Base-by-base conservation (phyloP, 176 grass and related monocot species). In the Musa beccarii region DNA sequence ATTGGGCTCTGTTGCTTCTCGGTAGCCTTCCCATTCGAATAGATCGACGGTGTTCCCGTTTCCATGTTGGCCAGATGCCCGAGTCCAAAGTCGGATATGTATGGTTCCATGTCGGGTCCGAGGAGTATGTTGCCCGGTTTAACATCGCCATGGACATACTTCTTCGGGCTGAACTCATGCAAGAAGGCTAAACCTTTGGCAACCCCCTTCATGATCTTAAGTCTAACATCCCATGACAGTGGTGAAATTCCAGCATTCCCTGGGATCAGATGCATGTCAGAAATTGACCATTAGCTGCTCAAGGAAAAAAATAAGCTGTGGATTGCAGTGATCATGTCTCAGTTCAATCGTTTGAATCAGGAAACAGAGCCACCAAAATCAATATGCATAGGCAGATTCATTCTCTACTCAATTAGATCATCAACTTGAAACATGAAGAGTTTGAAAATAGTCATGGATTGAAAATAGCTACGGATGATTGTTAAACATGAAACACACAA, bases 101-200 rank as follows among this genome's bases (percentile, higher is more conserved):
- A 69, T 29, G 67, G 26, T 49, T 49, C 67, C 67, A 51, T 69
- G 12, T 69, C 49, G 26, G 16, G 13, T 49, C 29, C 67, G 1
- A 69, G 67, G 67, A 69, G 67, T 69, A 69, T 19, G 17, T 69
- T 69, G 34, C 49, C 20, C 26, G 67, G 67, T 29, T 69, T 69
- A 29, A 69, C 3, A 69, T 69, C 67, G 8, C 67, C 67, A 49
- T 69, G 67, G 67, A 69, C 67, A 49, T 69, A 69, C 67, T 69
- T 69, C 67, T 69, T 69, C 5, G 67, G 67, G 67, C 67, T 69
- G 29, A 69, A 69, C 29, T 69, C 67, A 19, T 69, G 67, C 67
- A 69, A 49, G 19, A 69, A 69, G 67, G 67, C 67, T 15, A 69
- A 51, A 16, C 67, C 67, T 29, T 69, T 69, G 67, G 67, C 67